Evolutionary conservation across 257 asterid genomes (phyloP), one percentile per base, ranked within the genome.

Genomic region (Dorcoceras hygrometricum): DNA sequence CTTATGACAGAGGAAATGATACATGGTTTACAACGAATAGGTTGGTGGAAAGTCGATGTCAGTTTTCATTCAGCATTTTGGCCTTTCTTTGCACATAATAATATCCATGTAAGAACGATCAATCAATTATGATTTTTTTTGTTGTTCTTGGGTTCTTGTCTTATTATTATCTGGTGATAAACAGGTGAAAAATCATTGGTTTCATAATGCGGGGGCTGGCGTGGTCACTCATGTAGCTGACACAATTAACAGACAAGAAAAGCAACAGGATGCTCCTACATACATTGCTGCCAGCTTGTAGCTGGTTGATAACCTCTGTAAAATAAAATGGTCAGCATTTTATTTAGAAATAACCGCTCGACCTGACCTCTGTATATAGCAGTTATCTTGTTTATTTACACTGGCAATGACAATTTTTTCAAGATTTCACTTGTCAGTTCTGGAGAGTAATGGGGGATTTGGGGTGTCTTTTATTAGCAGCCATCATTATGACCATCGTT

Each of bases 41-140:
- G 90, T 54, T 90, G 97, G 99, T 76, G 56, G 62, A 93, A 93
- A 73, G 88, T 93, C 14, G 99, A 93, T 63, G 92, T 93, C 60
- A 90, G 89, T 79, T 90, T 93, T 69, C 95, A 88, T 78, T 83
- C 96, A 0, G 80, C 96, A 14, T 61, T 75, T 34, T 90, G 92
- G 95, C 95, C 96, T 8, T 93, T 90, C 81, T 86, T 88, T 39
- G 97, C 99, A 20, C 99, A 90, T 64, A 80, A 86, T 78, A 88
- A 84, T 67, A 93, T 90, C 43, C 91, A 93, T 76, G 99, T 88
- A 83, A 77, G 80, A 65, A 59, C 20, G 6, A 28, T 4, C 51
- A 8, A 57, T 43, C 14, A 8, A 25, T 12, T 2, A 6, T 10
- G 0, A 1, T 56, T 12, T 39, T 11, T 50, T 32, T 48, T 19